Percentiles rank a stretch among this genome's conserved stretches.
Evolutionary conservation across 2,329 filamentous ascomycete species (phyloP).

Genomic region (Dothideomycetidae sp.): DNA sequence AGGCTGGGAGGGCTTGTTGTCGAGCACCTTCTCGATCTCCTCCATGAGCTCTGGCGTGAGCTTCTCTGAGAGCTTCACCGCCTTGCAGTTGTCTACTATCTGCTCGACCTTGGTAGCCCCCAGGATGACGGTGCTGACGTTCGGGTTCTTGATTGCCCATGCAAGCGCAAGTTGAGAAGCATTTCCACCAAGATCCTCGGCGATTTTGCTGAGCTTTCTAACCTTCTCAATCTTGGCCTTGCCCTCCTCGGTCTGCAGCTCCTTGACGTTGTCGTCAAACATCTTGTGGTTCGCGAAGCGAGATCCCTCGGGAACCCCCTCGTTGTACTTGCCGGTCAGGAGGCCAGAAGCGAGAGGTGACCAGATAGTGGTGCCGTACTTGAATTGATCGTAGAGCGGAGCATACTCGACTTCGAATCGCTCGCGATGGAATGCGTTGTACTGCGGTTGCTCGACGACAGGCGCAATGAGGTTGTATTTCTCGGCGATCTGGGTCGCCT

Average conservation of each 20-base stretch:
- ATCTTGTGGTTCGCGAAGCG: constrained; percentile 45
- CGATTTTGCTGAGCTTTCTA: constrained; percentile 37
- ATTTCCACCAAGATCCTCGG: constrained; percentile 35
- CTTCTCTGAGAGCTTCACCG: constrained; percentile 28
- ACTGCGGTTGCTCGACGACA: constrained; percentile 41
- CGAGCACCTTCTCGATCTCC: constrained; percentile 31
- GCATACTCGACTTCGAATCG: constrained; percentile 48
- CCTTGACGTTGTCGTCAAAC: constrained; percentile 43
- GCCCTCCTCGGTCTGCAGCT: constrained; percentile 35
- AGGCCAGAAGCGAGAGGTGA: constrained; percentile 42
- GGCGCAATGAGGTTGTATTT: constrained; percentile 46
- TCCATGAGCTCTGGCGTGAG: constrained; percentile 27
- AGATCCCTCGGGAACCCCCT: constrained; percentile 46
- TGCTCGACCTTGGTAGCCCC: constrained; percentile 38
- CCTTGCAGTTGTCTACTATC: constrained; percentile 36
- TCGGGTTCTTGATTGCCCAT: constrained; percentile 45
- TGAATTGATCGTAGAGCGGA: constrained; percentile 41
- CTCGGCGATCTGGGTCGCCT: constrained; percentile 41
- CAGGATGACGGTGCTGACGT: constrained; percentile 43
- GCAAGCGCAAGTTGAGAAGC: constrained; percentile 42
- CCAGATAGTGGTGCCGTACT: constrained; percentile 45
- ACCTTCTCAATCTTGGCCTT: constrained; percentile 44
- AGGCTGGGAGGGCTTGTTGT: constrained; percentile 25
- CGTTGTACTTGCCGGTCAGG: constrained; percentile 50
- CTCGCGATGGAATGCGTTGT: constrained; percentile 42